A percentile compares a stretch with the other conserved stretches of the same genome.
phyloP scores from a whole-genome alignment of 345 rosid genomes.

The Carallia pectinifolia region DNA sequence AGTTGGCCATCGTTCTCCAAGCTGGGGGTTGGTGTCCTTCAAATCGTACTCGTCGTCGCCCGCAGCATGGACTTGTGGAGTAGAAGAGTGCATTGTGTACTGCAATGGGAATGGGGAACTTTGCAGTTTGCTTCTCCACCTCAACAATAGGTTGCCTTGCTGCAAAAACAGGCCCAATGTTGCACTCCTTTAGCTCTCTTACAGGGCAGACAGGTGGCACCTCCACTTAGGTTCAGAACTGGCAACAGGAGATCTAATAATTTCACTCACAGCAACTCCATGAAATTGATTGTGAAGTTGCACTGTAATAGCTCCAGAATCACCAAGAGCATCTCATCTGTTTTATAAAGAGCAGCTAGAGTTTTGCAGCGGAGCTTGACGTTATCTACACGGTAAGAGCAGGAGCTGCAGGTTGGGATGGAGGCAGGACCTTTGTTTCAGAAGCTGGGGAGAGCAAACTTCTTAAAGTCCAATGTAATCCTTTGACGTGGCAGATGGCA shows the following conservation, averaged over 20 bases:
- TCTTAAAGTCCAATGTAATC: too few relatives aligned
- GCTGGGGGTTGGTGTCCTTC: slow-evolving; percentile 64
- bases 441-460: slow-evolving; percentile 19
- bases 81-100: slow-evolving; percentile 39
- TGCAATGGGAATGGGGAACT: slow-evolving; percentile 14
- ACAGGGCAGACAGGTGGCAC: background rate
- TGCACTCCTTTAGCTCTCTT: slow-evolving; percentile 6
- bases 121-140: slow-evolving; percentile 24
- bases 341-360: slow-evolving; percentile 17
- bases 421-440: slow-evolving; percentile 15
- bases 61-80: slow-evolving; percentile 21
- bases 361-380: slow-evolving; percentile 12
- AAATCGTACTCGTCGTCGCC: slow-evolving; percentile 53
- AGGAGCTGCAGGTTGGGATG: slow-evolving; percentile 4
- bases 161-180: slow-evolving; percentile 12
- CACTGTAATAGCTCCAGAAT: slow-evolving; percentile 12
- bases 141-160: slow-evolving; percentile 21
- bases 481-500: too few relatives aligned
- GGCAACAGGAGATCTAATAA: background rate
- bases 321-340: slow-evolving; percentile 14
- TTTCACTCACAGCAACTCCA: slow-evolving; percentile 5
- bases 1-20: slow-evolving; percentile 71
- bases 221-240: background rate
- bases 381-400: slow-evolving; percentile 8
- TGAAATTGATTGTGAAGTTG: slow-evolving; percentile 25